Evolutionary conservation across 768 basidiomycete species (phyloP), one percentile per base, ranked within the genome.

Genomic region (Termitomyces sp.): DNA sequence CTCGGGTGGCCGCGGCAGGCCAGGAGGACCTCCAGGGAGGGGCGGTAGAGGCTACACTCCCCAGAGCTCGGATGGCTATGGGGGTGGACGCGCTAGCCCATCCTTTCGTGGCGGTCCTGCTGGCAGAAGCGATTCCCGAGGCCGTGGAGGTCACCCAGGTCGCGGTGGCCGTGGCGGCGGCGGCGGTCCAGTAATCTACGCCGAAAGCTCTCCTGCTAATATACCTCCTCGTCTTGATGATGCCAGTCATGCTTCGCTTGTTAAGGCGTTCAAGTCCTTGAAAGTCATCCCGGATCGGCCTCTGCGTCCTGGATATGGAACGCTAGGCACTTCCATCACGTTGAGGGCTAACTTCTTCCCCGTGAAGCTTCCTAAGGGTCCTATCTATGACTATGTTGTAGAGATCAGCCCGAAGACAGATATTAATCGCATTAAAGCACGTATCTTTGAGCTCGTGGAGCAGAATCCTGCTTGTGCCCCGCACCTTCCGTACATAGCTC

Each of bases 271-370:
- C 70, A 75, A 74, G 50, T 67, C 71, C 0, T 63, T 78, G 28
- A 68, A 70, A 32, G 52, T 71, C 36, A 65, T 69, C 2, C 71
- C 74, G 4, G 74, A 74, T 33, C 74, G 75, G 8, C 86, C 86
- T 11, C 72, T 84, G 7, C 79, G 86, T 20, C 84, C 86, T 1
- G 84, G 84, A 0, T 89, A 74, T 62, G 86, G 87, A 9, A 84
- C 79, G 0, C 62, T 71, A 3, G 87, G 87, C 28, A 75, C 56
- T 9, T 64, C 76, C 0, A 78, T 85, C 63, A 80, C 70, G 0
- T 70, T 89, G 16, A 79, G 89, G 1, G 78, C 87, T 22, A 90
- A 89, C 67, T 88, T 88, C 72, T 88, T 88, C 69, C 67, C 84
- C 0, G 66, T 89, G 12, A 77, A 69, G 36, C 66, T 82, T n/a